phyloP scores from a whole-genome alignment of 1,139 yeast genomes.

The Geotrichum restrictum region DNA sequence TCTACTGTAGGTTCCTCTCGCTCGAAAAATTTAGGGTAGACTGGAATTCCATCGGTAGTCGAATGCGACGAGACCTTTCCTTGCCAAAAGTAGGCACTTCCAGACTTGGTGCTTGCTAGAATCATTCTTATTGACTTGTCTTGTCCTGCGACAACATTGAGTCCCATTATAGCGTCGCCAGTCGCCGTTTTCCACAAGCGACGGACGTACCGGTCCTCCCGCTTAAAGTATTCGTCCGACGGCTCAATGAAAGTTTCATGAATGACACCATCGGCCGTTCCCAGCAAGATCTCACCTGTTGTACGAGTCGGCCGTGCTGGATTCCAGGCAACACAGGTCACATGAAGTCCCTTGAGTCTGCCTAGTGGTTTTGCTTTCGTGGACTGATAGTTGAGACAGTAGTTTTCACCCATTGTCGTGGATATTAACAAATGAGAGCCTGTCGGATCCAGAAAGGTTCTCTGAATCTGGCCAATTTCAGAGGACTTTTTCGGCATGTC shows the following conservation, averaged over 20 bases:
- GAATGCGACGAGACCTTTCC: conserved; percentile 29
- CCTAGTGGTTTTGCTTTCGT: conserved; percentile 40
- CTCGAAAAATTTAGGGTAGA: conserved; percentile 35
- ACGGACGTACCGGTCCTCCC: conserved; percentile 43
- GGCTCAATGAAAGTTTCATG: conserved; percentile 48
- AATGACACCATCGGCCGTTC: conserved; percentile 46
- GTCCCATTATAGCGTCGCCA: conserved; percentile 39
- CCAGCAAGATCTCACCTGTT: conserved; percentile 50
- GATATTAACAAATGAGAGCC: conserved; percentile 51
- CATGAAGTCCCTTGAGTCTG: conserved; percentile 44
- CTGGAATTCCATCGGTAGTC: conserved; percentile 32
- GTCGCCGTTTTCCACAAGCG: conserved; percentile 40
- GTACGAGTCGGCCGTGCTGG: conserved; percentile 39
- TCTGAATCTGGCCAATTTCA: conserved; percentile 37
- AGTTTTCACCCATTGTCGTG: conserved; percentile 46
- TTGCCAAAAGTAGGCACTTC: conserved; percentile 44
- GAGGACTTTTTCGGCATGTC: conserved; percentile 34
- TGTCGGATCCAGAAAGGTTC: conserved; percentile 47
- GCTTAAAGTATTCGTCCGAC: conserved; percentile 43
- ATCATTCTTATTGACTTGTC: conserved; percentile 31
- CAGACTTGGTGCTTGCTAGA: conserved; percentile 39
- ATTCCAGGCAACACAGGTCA: conserved; percentile 47
- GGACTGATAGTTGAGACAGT: conserved; percentile 43
- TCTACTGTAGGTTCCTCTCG: conserved; percentile 28
- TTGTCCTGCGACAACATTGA: conserved; percentile 30